Evolutionary conservation across 2,329 filamentous ascomycete species (phyloP), one percentile per base, ranked within the genome.

Genomic region (Colletotrichum cuscutae): DNA sequence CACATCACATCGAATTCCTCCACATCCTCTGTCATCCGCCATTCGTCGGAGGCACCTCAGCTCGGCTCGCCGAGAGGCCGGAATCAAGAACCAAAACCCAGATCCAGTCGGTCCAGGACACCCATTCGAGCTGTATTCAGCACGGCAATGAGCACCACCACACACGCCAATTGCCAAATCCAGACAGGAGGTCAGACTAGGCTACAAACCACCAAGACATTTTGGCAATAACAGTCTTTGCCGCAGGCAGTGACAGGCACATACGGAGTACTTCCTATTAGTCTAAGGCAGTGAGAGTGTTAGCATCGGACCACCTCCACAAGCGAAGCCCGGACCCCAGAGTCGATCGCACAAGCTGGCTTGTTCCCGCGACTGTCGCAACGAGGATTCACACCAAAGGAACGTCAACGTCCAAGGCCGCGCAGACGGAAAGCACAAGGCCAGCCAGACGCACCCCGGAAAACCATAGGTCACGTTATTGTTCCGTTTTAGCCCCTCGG

Each of bases 371-470:
- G 64, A 68, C 68, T 52, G n/a, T 22, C 30, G 9, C 11, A 53
- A 49, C 42, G 19, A 19, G 19, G 42, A 49, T 26, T 22, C n/a
- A n/a, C 60, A n/a, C 60, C 52, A 53, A 53, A 53, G 11, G 12
- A 26, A 22, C 49, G 22, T 49, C 42, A 26, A 26, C 24, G 22
- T 52, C 15, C 22, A 28, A 28, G 30, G 52, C 52, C 12, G 35
- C 28, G 49, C 32, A 70, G 67, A 22, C 64, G 46, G 56, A 30
- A 57, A 61, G 67, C 28, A 61, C 57, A 46, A 28, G 37, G 57
- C n/a, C 35, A 66, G 57, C n/a, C 35, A 66, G 71, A 71, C 67
- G 71, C 67, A 73, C 71, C 61, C 71, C 68, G 37, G 67, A 71
- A 71, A 71, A 71, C 67, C 28, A 65, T 22, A 53, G n/a, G 61